These are phyloP conservation scores for Starmerella tilneyi DNA, from an alignment of 805 yeast genomes.

Conservation along the genomic window DNA sequence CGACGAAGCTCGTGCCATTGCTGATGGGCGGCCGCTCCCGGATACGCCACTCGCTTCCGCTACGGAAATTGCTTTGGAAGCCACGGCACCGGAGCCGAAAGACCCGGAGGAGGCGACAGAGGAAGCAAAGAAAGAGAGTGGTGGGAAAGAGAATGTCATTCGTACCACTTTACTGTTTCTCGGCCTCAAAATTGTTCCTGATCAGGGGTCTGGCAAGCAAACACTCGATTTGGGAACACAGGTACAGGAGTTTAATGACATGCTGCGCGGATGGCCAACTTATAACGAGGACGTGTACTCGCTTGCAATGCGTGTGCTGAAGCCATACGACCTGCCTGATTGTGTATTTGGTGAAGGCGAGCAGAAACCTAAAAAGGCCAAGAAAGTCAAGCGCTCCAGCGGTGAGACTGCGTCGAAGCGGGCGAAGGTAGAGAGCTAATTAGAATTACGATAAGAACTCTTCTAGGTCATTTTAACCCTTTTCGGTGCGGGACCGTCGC, in stretches of 20 bases:
- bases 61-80: slow-evolving; percentile 31
- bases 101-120: slow-evolving; percentile 1
- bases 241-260: slow-evolving; percentile 74
- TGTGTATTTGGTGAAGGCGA: slow-evolving; percentile 80
- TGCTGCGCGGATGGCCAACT: slow-evolving; percentile 63
- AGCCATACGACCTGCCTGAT: slow-evolving; percentile 64
- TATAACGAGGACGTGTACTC: slow-evolving; percentile 53
- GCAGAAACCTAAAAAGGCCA: slow-evolving; percentile 54
- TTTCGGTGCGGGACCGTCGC: slow-evolving; percentile 1
- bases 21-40: slow-evolving; percentile 41
- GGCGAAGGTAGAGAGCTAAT: slow-evolving; percentile 9
- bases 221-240: slow-evolving; percentile 73
- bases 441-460: not conserved
- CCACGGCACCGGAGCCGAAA: slow-evolving; percentile 23
- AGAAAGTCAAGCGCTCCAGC: slow-evolving; percentile 35
- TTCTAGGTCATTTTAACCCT: slow-evolving; percentile 1
- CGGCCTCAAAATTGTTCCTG: slow-evolving; percentile 54
- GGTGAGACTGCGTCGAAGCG: slow-evolving; percentile 12
- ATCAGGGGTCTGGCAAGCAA: slow-evolving; percentile 27
- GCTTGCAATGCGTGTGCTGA: slow-evolving; percentile 61
- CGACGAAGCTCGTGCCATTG: slow-evolving; percentile 47
- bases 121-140: slow-evolving; percentile 3
- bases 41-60: slow-evolving; percentile 37
- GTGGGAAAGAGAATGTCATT: slow-evolving; percentile 9
- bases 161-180: slow-evolving; percentile 62